Base-by-base conservation (phyloP, 2,329 filamentous ascomycete species). In the Stachybotrys chartarum region DNA sequence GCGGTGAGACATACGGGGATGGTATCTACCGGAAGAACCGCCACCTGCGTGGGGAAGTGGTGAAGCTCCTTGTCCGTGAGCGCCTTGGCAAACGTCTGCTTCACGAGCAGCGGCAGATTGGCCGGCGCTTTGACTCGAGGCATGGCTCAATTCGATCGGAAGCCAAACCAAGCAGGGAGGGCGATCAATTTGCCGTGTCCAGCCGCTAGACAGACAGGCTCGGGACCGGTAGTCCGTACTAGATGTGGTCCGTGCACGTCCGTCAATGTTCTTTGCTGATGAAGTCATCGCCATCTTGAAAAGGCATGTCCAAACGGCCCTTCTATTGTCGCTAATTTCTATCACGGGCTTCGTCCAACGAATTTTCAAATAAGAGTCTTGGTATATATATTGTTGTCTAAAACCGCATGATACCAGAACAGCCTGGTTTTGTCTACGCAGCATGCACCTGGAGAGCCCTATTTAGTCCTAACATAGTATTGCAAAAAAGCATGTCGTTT, bases 41-140 rank as follows among this genome's bases (percentile, higher is more conserved):
- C 68, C 49, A 78, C 81, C 56, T 81, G 75, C 3, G 80, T 83
- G 49, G 78, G 74, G 64, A 78, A 84, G 62, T 79, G 83, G 51
- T 72, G 72, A 54, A 84, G 64, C 57, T 82, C 78, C 54, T 77
- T 78, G 55, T 68, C 74, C 11, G 69, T 65, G 11, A 70, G 72
- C 17, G 81, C 81, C 50, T 72, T 75, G 54, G 67, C 62, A 63
- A 84, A 84, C 3, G 78, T 70, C 1, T 72, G 56, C 53, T 72
- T 75, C 55, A 84, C 79, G 14, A 84, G 74, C 3, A 74, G 71
- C 1, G 79, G 79, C 1, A 84, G 74, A 56, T 78, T 76, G 3
- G 66, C 56, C 0, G 79, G 79, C 1, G 70, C 72, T 46, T 68
- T 73, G 50, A 75, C 60, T 5, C 68, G 69, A 31, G 70, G n/a